Evolutionary conservation across 176 grass and related monocot genomes (phyloP).

Genomic region (Melocanna baccifera): DNA sequence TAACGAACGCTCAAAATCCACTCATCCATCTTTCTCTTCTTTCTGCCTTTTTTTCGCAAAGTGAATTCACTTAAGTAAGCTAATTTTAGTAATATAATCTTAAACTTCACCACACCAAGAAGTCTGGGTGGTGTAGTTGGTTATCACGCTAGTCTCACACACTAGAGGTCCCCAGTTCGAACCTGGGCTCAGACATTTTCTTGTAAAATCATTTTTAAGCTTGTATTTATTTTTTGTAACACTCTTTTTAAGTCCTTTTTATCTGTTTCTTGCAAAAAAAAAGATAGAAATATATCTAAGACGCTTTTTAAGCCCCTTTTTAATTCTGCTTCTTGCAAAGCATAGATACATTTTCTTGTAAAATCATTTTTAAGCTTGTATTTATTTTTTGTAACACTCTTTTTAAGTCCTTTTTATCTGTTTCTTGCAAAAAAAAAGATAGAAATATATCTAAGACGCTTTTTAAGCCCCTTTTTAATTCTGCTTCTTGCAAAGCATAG

Average conservation of each 20-base stretch:
- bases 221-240: neutral
- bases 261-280: neutral
- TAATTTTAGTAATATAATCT: too few species aligned
- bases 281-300: too few species aligned
- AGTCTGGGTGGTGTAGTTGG: conserved; percentile 69
- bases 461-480: too few species aligned
- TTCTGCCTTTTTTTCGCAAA: too few species aligned
- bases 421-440: neutral
- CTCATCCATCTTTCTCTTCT: too few species aligned
- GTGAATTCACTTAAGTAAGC: too few species aligned
- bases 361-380: neutral
- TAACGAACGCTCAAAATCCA: too few species aligned
- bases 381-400: neutral
- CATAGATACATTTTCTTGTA: neutral
- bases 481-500: too few species aligned
- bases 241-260: neutral
- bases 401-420: neutral
- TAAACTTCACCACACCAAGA: rapidly evolving
- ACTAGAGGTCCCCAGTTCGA: conserved; percentile 80
- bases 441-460: too few species aligned
- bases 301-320: too few species aligned
- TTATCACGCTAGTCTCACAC: conserved; percentile 80
- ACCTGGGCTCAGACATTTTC: conserved; percentile 39
- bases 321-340: too few species aligned
- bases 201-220: neutral